Conservation (phyloP, 768 basidiomycete species). For the Austroboletus festivus region DNA sequence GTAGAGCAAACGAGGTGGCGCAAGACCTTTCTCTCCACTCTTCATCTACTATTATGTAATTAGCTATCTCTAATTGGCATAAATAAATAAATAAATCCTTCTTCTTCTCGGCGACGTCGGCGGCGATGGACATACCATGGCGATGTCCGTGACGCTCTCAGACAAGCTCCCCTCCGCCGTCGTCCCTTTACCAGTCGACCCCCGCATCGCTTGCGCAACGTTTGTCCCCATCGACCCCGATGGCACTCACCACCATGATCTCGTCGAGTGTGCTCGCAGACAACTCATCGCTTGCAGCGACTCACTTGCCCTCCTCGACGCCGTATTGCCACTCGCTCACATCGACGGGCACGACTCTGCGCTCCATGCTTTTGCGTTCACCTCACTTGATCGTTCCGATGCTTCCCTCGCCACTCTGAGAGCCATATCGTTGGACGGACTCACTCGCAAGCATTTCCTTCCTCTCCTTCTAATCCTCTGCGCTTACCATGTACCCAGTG, state of each 20-base stretch:
- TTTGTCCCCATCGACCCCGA: constrained; percentile 34
- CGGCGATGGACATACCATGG: constrained; percentile 24
- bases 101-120: constrained; percentile 14
- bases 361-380: constrained; percentile 60
- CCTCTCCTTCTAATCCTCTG: constrained; percentile 2
- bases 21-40: background rate
- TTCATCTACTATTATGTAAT: constrained; percentile 24
- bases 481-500: constrained; percentile 32
- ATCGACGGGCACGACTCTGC: constrained; percentile 40
- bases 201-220: constrained; percentile 45
- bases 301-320: constrained; percentile 41
- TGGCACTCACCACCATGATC: constrained; percentile 34
- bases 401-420: constrained; percentile 33
- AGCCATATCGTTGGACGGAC: constrained; percentile 44
- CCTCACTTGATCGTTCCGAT: constrained; percentile 33
- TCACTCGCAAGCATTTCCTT: constrained; percentile 45
- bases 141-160: constrained; percentile 28
- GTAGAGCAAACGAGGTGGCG: constrained; percentile 3
- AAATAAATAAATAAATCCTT: constrained; percentile 12
- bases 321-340: constrained; percentile 51
- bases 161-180: constrained; percentile 46
- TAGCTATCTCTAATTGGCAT: constrained; percentile 12
- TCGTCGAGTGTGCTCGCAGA: constrained; percentile 56
- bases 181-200: constrained; percentile 42
- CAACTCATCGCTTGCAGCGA: constrained; percentile 40